Conservation (phyloP, 805 yeast species). For the Kodamaea hsintzibuensis region DNA sequence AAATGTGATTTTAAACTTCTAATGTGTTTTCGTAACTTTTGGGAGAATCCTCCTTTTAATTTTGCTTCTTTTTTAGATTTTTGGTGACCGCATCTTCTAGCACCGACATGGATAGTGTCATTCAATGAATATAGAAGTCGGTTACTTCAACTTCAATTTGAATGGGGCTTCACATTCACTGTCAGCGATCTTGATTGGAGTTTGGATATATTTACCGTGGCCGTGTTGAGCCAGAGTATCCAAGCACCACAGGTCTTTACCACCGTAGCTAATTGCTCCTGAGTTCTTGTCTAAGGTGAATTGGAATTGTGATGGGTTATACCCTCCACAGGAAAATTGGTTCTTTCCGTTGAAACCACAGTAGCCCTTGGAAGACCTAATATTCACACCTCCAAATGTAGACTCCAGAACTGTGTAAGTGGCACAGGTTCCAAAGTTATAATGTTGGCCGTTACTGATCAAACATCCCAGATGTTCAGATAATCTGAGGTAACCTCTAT, state of each 20-base stretch:
- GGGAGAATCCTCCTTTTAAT: background rate
- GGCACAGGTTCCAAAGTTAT: constrained; percentile 81
- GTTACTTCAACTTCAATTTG: constrained; percentile 12
- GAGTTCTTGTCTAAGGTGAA: constrained; percentile 54
- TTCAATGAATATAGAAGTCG: background rate
- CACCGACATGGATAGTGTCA: background rate
- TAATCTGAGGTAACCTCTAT: constrained; percentile 43
- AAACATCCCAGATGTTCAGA: constrained; percentile 67
- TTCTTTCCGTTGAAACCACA: constrained; percentile 47
- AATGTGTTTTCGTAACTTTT: background rate
- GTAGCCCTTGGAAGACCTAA: constrained; percentile 70
- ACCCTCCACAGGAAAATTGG: constrained; percentile 17
- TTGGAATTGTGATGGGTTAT: constrained; percentile 44
- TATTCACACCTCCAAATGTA: constrained; percentile 69
- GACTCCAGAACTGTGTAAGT: constrained; percentile 58
- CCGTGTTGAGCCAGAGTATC: constrained; percentile 18
- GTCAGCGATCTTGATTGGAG: constrained; percentile 22
- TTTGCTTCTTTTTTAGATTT: background rate
- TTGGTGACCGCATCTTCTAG: background rate
- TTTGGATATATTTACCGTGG: constrained; percentile 23
- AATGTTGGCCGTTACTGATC: constrained; percentile 87
- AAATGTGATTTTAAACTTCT: no score
- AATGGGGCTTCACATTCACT: constrained; percentile 18
- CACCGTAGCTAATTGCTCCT: constrained; percentile 58
- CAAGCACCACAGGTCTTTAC: constrained; percentile 59